phyloP scores from a whole-genome alignment of 306 rosid species.

The Canavalia ensiformis region DNA sequence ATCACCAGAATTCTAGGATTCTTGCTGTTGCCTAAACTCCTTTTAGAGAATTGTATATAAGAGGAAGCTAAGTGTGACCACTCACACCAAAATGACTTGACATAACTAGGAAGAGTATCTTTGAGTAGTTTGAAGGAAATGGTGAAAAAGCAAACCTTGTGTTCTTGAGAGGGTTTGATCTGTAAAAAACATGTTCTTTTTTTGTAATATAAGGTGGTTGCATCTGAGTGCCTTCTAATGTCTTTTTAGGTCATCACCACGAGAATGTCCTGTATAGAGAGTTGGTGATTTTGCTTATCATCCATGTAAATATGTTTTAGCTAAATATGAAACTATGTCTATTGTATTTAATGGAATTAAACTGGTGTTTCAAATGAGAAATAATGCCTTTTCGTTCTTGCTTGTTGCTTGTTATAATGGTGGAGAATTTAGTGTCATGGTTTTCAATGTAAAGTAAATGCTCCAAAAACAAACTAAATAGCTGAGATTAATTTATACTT shows the following conservation, averaged over 20 bases:
- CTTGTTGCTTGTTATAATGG: background rate
- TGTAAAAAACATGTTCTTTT: constrained; percentile 52
- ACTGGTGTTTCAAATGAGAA: background rate
- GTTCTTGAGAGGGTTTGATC: constrained; percentile 64
- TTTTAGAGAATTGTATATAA: constrained; percentile 75
- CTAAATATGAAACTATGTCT: constrained; percentile 37
- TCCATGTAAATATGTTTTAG: constrained; percentile 59
- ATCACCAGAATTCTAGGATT: constrained; percentile 86
- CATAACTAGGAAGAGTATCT: constrained; percentile 62
- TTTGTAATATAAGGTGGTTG: constrained; percentile 58
- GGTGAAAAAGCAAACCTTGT: constrained; percentile 59
- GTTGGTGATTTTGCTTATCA: constrained; percentile 53
- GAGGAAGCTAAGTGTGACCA: constrained; percentile 68
- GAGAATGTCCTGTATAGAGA: constrained; percentile 59
- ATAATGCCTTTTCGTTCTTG: background rate
- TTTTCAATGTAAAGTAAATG: no score
- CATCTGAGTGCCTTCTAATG: constrained; percentile 47
- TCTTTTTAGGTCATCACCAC: constrained; percentile 59
- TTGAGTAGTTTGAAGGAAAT: constrained; percentile 54
- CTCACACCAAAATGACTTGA: constrained; percentile 52
- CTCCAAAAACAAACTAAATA: no score
- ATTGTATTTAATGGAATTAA: constrained; percentile 37
- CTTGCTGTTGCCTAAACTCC: constrained; percentile 76
- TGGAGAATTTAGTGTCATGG: no score
- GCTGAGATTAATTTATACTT: no score